Evolutionary conservation across 1,284 basidiomycete genomes (phyloP), one percentile per base, ranked within the genome.

Genomic region (Moniliophthora roreri): DNA sequence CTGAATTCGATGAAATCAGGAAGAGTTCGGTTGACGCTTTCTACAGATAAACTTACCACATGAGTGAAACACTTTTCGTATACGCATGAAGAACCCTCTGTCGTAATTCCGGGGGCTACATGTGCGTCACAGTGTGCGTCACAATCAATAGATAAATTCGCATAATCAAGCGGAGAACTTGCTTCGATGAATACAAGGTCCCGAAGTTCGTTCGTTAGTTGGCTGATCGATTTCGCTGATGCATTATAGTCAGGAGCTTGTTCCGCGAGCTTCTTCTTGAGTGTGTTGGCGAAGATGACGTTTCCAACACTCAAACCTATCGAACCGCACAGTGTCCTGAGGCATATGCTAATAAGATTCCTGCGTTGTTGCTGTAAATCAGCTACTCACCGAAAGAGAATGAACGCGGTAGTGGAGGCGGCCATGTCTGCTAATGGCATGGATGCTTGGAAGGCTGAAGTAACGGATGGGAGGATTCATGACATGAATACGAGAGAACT

Each of bases 381-480:
- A 21, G 50, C n/a, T n/a, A 70, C 63, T 6, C 60, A 66, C 40
- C 65, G 61, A 32, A 73, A 38, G 7, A 77, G 63, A 34, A 70
- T 52, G 13, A 67, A 60, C 1, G 65, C 65, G 0, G 73, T 69
- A 7, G 74, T 77, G 8, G 70, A 60, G 0, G 69, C 73, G 8
- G 50, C 50, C 50, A 51, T 51, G 16, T 51, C 40, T 6, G 28
- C 34, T 21, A 44, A 18, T 8, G 50, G 50, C 50, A 51, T 51
- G 4, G 58, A 36, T 35, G 11, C 36, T 50, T 74, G 76, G 48
- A 56, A 64, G 0, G 69, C 73, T 60, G 78, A 13, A 24, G 13
- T 46, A 5, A 10, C 18, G 2, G n/a, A 4, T 20, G 2, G 24
- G 21, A 20, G 23, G 18, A 8, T 15, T 26, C 6, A 23, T 9